These are phyloP conservation scores for Tarenaya hassleriana DNA, from an alignment of 345 rosid species.

Conservation along the genomic window DNA sequence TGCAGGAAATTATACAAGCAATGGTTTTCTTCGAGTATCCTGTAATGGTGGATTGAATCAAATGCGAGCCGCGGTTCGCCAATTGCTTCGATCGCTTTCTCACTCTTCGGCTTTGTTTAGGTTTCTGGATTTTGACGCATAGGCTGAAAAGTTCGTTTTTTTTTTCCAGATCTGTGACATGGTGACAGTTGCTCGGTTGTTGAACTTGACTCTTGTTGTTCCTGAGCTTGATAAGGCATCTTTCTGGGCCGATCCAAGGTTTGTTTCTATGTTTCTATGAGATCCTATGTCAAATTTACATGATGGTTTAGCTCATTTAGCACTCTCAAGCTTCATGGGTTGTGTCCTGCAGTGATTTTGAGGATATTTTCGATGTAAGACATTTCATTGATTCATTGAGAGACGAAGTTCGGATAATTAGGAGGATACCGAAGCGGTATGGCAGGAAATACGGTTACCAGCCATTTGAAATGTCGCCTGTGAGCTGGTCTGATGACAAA, in stretches of 20 bases:
- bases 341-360: slow-evolving; percentile 70
- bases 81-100: slow-evolving; percentile 25
- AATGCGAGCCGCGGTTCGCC: slow-evolving; percentile 89
- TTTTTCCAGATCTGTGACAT: slow-evolving; percentile 78
- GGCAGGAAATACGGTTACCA: slow-evolving; percentile 50
- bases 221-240: slow-evolving; percentile 97
- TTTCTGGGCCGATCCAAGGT: slow-evolving; percentile 99
- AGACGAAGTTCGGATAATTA: slow-evolving; percentile 80
- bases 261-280: slow-evolving; percentile 13
- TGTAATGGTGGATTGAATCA: slow-evolving; percentile 95
- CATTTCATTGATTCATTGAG: slow-evolving; percentile 91
- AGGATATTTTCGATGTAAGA: slow-evolving; percentile 82
- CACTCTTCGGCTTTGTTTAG: slow-evolving; percentile 5
- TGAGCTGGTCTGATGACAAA: slow-evolving; percentile 93
- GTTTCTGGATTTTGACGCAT: slow-evolving; percentile 14
- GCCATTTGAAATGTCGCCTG: slow-evolving; percentile 72
- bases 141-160: slow-evolving; percentile 7
- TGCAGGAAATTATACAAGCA: slow-evolving; percentile 75
- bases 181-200: slow-evolving; percentile 78
- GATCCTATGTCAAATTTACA: not conserved
- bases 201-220: slow-evolving; percentile 90
- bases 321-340: slow-evolving; percentile 14
- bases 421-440: slow-evolving; percentile 76
- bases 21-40: slow-evolving; percentile 76
- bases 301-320: not conserved